These are phyloP conservation scores for Lichtheimia ornata DNA, from an alignment of 371 early-diverging fungal species.

Conservation along the genomic window DNA sequence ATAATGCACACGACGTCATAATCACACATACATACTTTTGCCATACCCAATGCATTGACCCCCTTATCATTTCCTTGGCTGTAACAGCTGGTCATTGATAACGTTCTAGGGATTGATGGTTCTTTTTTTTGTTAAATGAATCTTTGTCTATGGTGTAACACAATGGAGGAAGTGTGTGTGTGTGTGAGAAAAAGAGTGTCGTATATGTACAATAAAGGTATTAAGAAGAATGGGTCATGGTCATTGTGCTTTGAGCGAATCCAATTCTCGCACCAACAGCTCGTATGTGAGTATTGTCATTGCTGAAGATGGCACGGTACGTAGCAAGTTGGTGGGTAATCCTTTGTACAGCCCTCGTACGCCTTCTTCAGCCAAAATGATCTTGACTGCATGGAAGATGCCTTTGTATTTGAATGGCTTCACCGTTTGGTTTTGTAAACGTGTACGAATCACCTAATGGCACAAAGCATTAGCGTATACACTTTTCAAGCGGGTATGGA, in stretches of 20 bases:
- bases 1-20: too few relatives aligned
- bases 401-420: conserved; percentile 78
- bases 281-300: conserved; percentile 91
- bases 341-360: conserved; percentile 86
- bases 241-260: conserved; percentile 25
- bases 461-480: not conserved
- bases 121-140: too few relatives aligned
- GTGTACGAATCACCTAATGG: conserved; percentile 75
- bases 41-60: too few relatives aligned
- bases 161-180: too few relatives aligned
- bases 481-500: not conserved
- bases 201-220: too few relatives aligned
- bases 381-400: conserved; percentile 69
- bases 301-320: conserved; percentile 90
- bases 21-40: too few relatives aligned
- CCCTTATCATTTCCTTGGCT: too few relatives aligned
- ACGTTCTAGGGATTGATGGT: too few relatives aligned
- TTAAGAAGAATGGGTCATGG: too few relatives aligned
- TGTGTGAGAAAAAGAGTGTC: too few relatives aligned
- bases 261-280: conserved; percentile 40
- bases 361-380: conserved; percentile 82
- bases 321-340: conserved; percentile 81
- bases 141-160: too few relatives aligned
- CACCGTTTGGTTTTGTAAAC: conserved; percentile 83
- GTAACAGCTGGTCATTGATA: too few relatives aligned